Evolutionary conservation across 441 rosid species (phyloP), one percentile per base, ranked within the genome.

Genomic region (Erodium moschatum): DNA sequence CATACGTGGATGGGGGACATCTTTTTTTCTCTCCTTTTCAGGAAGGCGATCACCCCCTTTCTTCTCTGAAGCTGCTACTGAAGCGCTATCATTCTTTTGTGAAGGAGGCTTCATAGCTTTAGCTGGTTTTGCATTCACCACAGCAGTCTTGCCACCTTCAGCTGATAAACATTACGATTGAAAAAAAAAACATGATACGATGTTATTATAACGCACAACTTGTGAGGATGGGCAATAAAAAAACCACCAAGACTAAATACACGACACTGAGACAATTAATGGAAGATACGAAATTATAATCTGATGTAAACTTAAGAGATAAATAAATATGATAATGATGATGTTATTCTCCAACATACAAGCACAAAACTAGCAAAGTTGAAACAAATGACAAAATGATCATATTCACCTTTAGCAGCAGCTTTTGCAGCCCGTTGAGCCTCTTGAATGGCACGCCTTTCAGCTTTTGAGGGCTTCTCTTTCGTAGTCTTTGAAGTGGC

Each of bases 1-100:
- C 96, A 91, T 85, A n/a, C 97, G 90, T 1, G 97, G 97, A 77
- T 89, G 97, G 31, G 96, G 96, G 70, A 82, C 88, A 76, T 94
- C 97, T 80, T 86, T 91, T 81, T 73, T 91, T 80, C 84, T 88
- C 72, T 89, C 98, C 80, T 84, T 93, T 70, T 90, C 97, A 3
- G 72, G 72, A 21, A 75, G 76, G 63, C 83, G 87, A 11, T 87
- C 90, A 31, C 75, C 75, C 70, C 80, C 81, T 77, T 81, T 91
- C 76, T 83, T 84, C 85, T 84, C 94, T 76, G 96, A 77, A 77
- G 78, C 80, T 60, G 86, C 87, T 78, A 77, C 33, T 54, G 93
- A 83, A 27, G 84, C 21, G 10, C 31, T 70, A 24, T 85, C 92
- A 61, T 70, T 81, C 81, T 83, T 91, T 78, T 80, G 86, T 52